Evolutionary conservation across 23 red algal genomes (phyloP).

Genomic region (Cyanidium caldarium): DNA sequence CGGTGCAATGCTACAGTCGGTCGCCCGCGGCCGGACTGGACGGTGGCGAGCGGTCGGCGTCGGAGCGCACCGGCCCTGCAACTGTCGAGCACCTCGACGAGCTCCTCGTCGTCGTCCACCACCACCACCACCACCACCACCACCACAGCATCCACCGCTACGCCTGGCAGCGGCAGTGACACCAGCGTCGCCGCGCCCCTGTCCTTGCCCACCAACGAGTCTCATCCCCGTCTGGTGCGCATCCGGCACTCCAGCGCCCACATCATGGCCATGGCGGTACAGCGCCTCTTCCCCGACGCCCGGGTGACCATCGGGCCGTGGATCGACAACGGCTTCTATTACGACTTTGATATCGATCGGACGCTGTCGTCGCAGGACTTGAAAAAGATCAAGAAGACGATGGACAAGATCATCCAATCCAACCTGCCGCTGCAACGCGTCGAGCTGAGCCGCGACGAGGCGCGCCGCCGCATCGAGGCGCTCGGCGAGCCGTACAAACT

Average conservation of each 20-base stretch:
- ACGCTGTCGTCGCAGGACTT: conserved; percentile 71
- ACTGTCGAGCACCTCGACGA: no score
- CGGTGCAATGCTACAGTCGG: no score
- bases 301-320: conserved; percentile 96
- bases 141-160: no score
- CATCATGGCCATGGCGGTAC: conserved; percentile 99
- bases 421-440: conserved; percentile 72
- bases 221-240: conserved; percentile 34
- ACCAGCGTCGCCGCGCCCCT: no score
- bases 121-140: no score
- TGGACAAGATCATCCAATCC: conserved; percentile 80
- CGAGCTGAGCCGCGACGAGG: conserved; percentile 51
- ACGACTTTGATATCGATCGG: conserved; percentile 64
- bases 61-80: no score
- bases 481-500: conserved; percentile 87
- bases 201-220: conserved; percentile 81
- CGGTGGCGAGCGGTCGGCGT: no score
- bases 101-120: no score
- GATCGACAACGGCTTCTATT: conserved; percentile 99
- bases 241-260: conserved; percentile 82
- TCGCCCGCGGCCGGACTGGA: no score
- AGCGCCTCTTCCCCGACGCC: conserved; percentile 75
- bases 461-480: conserved; percentile 24
- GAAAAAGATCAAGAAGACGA: conserved; percentile 84
- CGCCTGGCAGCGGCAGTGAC: no score